phyloP scores from a whole-genome alignment of 441 rosid genomes.

The Hura crepitans region DNA sequence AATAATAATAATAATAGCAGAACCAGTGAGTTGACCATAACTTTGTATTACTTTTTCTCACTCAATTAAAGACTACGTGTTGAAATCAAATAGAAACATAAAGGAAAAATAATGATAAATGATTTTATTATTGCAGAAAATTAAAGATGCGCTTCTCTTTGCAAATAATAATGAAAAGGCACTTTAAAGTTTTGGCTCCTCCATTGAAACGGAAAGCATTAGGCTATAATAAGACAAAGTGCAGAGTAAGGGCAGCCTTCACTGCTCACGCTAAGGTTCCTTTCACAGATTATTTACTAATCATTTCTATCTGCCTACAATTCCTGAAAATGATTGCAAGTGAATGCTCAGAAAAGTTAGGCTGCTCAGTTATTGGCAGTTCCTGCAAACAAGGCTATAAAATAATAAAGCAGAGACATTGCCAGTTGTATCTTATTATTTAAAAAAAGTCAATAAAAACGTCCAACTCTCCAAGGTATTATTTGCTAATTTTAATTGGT shows the following conservation, averaged over 20 bases:
- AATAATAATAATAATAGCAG: no score
- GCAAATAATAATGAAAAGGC: not conserved
- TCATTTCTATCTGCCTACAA: not conserved
- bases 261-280: not conserved
- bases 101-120: not conserved
- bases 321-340: slow-evolving; percentile 3
- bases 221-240: slow-evolving; percentile 3
- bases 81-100: not conserved
- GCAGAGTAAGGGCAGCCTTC: not conserved
- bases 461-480: no score
- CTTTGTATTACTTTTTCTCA: not conserved
- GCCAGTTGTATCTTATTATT: not conserved
- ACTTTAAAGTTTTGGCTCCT: not conserved
- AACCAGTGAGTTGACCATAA: not conserved
- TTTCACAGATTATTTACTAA: no score
- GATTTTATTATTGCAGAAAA: not conserved
- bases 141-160: not conserved
- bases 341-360: not conserved
- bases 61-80: not conserved
- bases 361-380: not conserved
- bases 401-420: not conserved
- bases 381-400: not conserved
- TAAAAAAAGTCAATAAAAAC: no score
- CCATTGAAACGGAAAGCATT: no score
- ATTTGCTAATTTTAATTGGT: no score